phyloP scores from a whole-genome alignment of 225 moss, liverwort and hornwort species.

The Sphagnum contortum region DNA sequence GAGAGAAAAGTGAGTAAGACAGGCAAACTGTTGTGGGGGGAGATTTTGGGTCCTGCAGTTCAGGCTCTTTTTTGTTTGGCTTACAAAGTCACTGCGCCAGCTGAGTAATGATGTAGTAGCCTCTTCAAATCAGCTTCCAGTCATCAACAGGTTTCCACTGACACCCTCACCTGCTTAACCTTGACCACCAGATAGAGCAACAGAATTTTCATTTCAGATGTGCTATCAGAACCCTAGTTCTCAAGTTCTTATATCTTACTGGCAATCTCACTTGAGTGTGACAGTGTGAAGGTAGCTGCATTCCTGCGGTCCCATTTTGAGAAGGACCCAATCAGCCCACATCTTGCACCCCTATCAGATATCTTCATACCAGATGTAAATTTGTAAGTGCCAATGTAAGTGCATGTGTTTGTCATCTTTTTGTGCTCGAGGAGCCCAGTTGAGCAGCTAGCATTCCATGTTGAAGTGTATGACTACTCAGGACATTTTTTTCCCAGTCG shows the following conservation, averaged over 20 bases:
- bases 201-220: too few relatives aligned
- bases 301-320: constrained; percentile 82
- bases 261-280: constrained; percentile 2
- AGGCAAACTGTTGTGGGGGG: too few relatives aligned
- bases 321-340: constrained; percentile 76
- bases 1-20: too few relatives aligned
- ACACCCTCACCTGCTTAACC: constrained; percentile 1
- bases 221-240: too few relatives aligned
- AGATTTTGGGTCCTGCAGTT: constrained; percentile 45
- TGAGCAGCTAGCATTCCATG: too few relatives aligned
- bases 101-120: constrained; percentile 70
- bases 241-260: too few relatives aligned
- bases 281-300: constrained; percentile 77
- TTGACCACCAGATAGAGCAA: too few relatives aligned
- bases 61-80: constrained; percentile 87
- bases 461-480: too few relatives aligned
- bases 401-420: too few relatives aligned
- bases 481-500: too few relatives aligned
- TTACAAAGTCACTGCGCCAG: constrained; percentile 86
- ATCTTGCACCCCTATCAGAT: constrained; percentile 52
- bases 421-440: too few relatives aligned
- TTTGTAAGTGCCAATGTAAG: constrained; percentile 22
- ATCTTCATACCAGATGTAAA: constrained; percentile 44
- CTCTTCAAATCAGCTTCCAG: constrained; percentile 72
- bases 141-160: constrained; percentile 50